Evolutionary conservation across 1,139 yeast genomes (phyloP), one percentile per base, ranked within the genome.

Genomic region (Hansenula lynferdii): DNA sequence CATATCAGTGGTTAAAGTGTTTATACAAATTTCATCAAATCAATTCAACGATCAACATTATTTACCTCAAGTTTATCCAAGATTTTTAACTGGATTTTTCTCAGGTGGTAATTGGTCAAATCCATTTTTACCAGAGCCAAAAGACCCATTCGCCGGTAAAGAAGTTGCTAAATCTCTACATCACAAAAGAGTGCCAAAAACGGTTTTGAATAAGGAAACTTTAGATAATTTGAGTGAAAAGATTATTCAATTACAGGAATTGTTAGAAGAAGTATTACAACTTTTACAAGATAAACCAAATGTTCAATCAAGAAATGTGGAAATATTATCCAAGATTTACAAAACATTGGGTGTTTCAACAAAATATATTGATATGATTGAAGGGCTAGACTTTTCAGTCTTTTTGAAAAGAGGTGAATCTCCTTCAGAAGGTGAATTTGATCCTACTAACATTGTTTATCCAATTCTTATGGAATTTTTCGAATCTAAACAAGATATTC

Each of bases 21-120:
- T 53, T 20, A 42, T 46, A 24, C 57, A 53, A 41, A 45, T 53
- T 25, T 46, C 54, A 2, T 49, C 55, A 5, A 45, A 42, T 15
- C 49, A 53, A 37, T 40, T 40, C 21, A 50, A 51, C 26, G 50
- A 50, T 8, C 57, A 58, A 38, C 51, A 58, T 8, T 62, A 70
- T 34, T 52, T 82, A 21, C 90, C 90, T 0, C 82, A 80, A 53
- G 63, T 77, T 3, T 75, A 79, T 48, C 85, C 90, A n/a, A 64
- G 92, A 42, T 79, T 81, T 50, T 58, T 82, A 8, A 65, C 70
- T 26, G 76, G 77, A 34, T 80, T 75, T 41, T 82, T 78, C 54
- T 79, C 78, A 50, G 90, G 87, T 9, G 89, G 87, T 8, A 79
- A 80, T 48, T 82, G 86, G 81, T 72, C 77, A 37, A 82, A 80